These are phyloP conservation scores for Naganishia onofrii DNA, from an alignment of 768 basidiomycete genomes.

Conservation along the genomic window DNA sequence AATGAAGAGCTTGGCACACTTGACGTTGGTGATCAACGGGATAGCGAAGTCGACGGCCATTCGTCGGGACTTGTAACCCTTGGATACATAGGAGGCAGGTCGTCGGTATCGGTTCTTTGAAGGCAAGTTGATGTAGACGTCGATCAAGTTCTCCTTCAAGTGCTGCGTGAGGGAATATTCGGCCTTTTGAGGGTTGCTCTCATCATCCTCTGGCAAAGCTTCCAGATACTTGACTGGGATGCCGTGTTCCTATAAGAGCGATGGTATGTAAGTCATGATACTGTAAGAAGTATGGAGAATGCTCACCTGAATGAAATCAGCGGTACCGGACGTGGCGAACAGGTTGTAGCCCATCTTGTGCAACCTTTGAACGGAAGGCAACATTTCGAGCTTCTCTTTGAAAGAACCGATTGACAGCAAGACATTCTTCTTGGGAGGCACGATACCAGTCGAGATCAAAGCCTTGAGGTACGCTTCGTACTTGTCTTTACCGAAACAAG, in stretches of 20 bases:
- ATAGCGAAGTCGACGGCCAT: slow-evolving; percentile 99
- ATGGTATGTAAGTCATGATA: neutral
- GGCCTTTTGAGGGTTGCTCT: slow-evolving; percentile 75
- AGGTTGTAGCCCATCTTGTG: slow-evolving; percentile 89
- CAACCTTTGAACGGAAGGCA: slow-evolving; percentile 94
- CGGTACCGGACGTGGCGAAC: slow-evolving; percentile 93
- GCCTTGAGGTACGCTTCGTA: slow-evolving; percentile 99
- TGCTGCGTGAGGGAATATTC: slow-evolving; percentile 98
- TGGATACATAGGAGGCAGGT: slow-evolving; percentile 93
- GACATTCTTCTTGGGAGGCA: slow-evolving; percentile 94
- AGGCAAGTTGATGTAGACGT: slow-evolving; percentile 99
- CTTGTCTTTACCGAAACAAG: slow-evolving; percentile 95
- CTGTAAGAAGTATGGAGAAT: neutral
- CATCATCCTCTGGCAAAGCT: slow-evolving; percentile 65
- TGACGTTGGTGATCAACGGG: slow-evolving; percentile 96
- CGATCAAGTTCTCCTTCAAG: slow-evolving; percentile 86
- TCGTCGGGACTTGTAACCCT: slow-evolving; percentile 91
- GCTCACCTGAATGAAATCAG: slow-evolving; percentile 75
- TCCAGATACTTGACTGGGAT: slow-evolving; percentile 98
- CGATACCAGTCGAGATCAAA: slow-evolving; percentile 91
- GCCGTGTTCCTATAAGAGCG: slow-evolving; percentile 69
- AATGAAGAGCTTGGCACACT: slow-evolving; percentile 92
- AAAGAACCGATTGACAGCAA: slow-evolving; percentile 94
- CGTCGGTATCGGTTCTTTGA: slow-evolving; percentile 97
- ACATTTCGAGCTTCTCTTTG: slow-evolving; percentile 92